Percentiles rank a stretch among this genome's conserved stretches.
Conservation (phyloP, 83 land plant genomes). For the Diphasiastrum complanatum region DNA sequence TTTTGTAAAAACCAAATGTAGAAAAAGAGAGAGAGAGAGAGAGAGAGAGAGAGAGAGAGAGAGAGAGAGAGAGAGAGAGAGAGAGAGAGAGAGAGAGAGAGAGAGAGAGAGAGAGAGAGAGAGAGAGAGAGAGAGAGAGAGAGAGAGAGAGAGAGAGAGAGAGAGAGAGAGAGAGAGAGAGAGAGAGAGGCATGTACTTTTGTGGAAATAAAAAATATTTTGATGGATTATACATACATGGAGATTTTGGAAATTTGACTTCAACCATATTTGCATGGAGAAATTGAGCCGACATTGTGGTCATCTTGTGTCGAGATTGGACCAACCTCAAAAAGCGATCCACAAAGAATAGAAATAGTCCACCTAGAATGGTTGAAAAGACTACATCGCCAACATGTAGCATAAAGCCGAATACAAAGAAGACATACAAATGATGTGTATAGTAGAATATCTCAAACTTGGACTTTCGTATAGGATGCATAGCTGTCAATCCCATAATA, state of each 20-base stretch:
- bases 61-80: no score
- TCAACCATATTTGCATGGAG: conserved; percentile 16
- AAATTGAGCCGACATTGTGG: conserved; percentile 1
- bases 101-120: not conserved
- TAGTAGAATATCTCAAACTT: conserved; percentile 21
- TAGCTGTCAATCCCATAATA: conserved; percentile 19
- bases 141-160: not conserved
- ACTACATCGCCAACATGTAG: conserved; percentile 8
- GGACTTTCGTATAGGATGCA: conserved; percentile 6
- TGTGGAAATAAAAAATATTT: not conserved
- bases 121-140: not conserved
- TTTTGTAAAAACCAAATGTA: no score
- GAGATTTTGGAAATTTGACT: conserved; percentile 12
- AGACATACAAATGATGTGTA: conserved; percentile 18
- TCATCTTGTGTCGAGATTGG: conserved; percentile 16
- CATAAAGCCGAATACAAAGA: conserved; percentile 3
- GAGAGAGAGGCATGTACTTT: no score
- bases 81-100: no score
- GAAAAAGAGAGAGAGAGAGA: no score
- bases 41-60: no score
- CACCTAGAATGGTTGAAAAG: not conserved
- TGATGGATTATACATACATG: not conserved
- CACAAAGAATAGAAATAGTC: conserved; percentile 12
- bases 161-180: not conserved
- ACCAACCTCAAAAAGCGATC: conserved; percentile 22